Percentiles rank a stretch among this genome's conserved stretches.
phyloP scores from a whole-genome alignment of 2,329 filamentous ascomycete species.

The Xylariaceae sp. region DNA sequence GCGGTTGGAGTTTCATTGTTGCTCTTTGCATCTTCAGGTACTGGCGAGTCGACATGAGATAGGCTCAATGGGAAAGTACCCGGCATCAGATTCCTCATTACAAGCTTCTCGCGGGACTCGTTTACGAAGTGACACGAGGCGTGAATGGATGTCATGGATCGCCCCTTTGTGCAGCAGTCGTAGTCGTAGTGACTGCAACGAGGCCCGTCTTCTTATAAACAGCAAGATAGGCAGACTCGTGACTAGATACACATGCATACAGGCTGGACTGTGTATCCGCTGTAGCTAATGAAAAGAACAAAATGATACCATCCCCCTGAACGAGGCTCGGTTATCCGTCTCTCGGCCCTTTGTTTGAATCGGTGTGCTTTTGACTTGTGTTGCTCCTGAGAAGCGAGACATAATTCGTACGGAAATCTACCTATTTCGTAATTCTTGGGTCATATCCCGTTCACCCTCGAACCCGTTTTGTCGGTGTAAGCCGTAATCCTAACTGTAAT shows the following conservation, averaged over 20 bases:
- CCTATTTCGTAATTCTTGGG: too few species aligned
- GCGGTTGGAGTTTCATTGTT: slow-evolving; percentile 59
- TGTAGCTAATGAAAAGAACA: slow-evolving; percentile 17
- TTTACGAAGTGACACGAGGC: slow-evolving; percentile 19
- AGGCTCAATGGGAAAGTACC: slow-evolving; percentile 37
- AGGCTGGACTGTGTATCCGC: slow-evolving; percentile 9
- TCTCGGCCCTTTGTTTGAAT: background rate
- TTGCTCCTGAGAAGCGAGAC: too few species aligned
- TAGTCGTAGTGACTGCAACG: slow-evolving; percentile 15
- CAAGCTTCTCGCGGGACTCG: slow-evolving; percentile 7
- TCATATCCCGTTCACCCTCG: too few species aligned
- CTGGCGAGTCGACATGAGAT: slow-evolving; percentile 35
- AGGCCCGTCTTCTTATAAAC: background rate
- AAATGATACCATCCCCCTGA: slow-evolving; percentile 14
- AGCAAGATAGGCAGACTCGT: slow-evolving; percentile 17
- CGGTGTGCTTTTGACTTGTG: background rate
- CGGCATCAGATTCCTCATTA: slow-evolving; percentile 30
- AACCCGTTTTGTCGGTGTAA: too few species aligned
- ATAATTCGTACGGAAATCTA: too few species aligned
- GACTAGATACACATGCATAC: background rate
- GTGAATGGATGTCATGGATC: slow-evolving; percentile 18
- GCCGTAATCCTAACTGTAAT: too few species aligned
- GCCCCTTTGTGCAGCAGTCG: slow-evolving; percentile 14
- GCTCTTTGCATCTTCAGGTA: slow-evolving; percentile 56
- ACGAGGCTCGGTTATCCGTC: background rate